phyloP scores from a whole-genome alignment of 164 flowering plant genomes.

The Paratinospora sagittata region DNA sequence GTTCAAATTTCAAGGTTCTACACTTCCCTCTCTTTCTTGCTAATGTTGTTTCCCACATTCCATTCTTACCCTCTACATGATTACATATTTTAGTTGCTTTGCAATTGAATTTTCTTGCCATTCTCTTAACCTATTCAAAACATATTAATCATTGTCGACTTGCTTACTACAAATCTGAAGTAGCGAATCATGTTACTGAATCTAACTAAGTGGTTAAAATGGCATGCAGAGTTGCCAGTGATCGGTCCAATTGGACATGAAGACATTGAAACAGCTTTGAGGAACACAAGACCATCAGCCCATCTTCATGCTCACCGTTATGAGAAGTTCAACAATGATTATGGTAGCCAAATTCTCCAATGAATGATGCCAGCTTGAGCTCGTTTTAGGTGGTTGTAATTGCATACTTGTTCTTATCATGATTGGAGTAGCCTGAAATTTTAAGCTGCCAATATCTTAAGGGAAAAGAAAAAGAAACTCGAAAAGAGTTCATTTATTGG shows the following conservation, averaged over 20 bases:
- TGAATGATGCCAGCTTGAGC: slow-evolving; percentile 20
- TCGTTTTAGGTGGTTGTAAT: neutral
- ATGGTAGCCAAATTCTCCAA: slow-evolving; percentile 84
- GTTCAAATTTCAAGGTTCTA: neutral
- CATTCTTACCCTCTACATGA: neutral
- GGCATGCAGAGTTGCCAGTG: slow-evolving; percentile 60
- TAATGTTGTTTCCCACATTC: neutral
- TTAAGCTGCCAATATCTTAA: neutral
- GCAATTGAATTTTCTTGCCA: neutral
- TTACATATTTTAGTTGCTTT: neutral
- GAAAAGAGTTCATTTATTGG: neutral
- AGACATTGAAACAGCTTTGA: slow-evolving; percentile 76
- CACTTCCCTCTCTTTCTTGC: neutral
- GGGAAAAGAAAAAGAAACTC: neutral
- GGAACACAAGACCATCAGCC: slow-evolving; percentile 95
- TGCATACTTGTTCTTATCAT: neutral
- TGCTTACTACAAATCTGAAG: neutral
- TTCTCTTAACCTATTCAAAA: neutral
- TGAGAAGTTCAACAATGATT: slow-evolving; percentile 82
- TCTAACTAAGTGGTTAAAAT: neutral
- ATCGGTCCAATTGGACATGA: slow-evolving; percentile 66
- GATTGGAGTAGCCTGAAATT: neutral
- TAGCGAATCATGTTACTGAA: too few relatives aligned
- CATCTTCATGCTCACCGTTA: slow-evolving; percentile 87
- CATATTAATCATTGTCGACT: neutral